phyloP scores from a whole-genome alignment of 2,329 filamentous ascomycete genomes.

The Ophiognomonia clavigignenti-juglandacearum region DNA sequence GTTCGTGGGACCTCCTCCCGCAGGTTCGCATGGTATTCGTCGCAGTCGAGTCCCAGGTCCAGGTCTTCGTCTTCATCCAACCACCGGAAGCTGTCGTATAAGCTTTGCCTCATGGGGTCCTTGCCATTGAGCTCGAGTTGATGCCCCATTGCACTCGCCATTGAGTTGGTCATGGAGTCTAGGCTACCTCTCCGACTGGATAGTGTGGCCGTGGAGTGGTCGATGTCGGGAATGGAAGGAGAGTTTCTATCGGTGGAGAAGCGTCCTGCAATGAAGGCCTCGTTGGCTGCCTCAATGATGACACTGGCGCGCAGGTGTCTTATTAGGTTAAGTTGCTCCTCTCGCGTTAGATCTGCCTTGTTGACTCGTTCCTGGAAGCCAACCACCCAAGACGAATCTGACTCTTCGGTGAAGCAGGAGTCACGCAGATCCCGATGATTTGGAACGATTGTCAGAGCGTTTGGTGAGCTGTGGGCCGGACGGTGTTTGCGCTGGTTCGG shows the following conservation, averaged over 20 bases:
- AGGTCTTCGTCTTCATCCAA: conserved; percentile 68
- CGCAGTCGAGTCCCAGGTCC: conserved; percentile 60
- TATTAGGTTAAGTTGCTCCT: conserved; percentile 63
- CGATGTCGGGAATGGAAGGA: conserved; percentile 22
- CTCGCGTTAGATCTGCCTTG: conserved; percentile 63
- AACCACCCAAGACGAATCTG: conserved; percentile 63
- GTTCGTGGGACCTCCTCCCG: conserved; percentile 43
- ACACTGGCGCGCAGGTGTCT: conserved; percentile 38
- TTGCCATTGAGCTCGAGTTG: conserved; percentile 13
- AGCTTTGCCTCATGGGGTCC: conserved; percentile 40
- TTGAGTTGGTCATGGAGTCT: conserved; percentile 24
- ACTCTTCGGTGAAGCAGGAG: conserved; percentile 37
- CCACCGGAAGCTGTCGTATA: conserved; percentile 68
- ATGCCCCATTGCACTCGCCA: conserved; percentile 15
- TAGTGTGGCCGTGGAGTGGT: conserved; percentile 24
- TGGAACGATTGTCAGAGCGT: conserved; percentile 26
- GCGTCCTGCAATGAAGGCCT: conserved; percentile 46
- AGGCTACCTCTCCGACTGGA: conserved; percentile 26
- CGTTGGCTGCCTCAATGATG: conserved; percentile 41
- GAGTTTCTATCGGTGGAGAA: conserved; percentile 30
- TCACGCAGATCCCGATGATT: conserved; percentile 27
- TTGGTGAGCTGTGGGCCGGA: conserved; percentile 25
- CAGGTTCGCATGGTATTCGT: conserved; percentile 65
- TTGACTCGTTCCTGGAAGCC: conserved; percentile 69
- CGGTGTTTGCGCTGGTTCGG: conserved; percentile 25